Evolutionary conservation across 2,329 filamentous ascomycete genomes (phyloP).

Genomic region (Aspergillus caelatus): DNA sequence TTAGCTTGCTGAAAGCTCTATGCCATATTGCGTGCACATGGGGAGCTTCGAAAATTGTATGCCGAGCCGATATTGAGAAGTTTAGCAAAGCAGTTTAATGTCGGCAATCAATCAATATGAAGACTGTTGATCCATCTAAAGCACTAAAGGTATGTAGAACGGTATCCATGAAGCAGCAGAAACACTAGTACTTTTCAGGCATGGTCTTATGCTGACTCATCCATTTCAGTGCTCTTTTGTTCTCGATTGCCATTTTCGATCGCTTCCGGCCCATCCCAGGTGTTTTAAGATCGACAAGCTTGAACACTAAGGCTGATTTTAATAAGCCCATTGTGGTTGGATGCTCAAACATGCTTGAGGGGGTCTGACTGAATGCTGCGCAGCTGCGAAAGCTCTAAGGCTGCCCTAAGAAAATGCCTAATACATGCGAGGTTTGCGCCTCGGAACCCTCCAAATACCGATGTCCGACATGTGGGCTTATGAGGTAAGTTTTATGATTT

Average conservation of each 20-base stretch:
- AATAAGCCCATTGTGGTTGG: slow-evolving; percentile 7
- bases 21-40: no score
- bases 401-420: slow-evolving; percentile 29
- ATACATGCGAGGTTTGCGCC: slow-evolving; percentile 41
- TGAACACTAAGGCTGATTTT: background rate
- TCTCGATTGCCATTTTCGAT: background rate
- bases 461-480: slow-evolving; percentile 41
- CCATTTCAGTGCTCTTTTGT: background rate
- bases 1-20: no score
- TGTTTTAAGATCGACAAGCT: slow-evolving; percentile 1
- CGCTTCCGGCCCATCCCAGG: background rate
- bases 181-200: background rate
- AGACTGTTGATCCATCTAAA: background rate
- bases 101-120: background rate
- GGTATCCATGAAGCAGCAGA: no score
- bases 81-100: no score
- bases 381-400: slow-evolving; percentile 13
- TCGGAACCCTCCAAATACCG: slow-evolving; percentile 42
- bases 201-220: background rate
- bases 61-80: no score
- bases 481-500: slow-evolving; percentile 34
- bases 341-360: slow-evolving; percentile 21
- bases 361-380: slow-evolving; percentile 16
- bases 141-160: background rate
- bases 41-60: no score